Percentiles rank a stretch among this genome's conserved stretches.
phyloP scores from a whole-genome alignment of 805 yeast genomes.

The Kuraishia cidri region DNA sequence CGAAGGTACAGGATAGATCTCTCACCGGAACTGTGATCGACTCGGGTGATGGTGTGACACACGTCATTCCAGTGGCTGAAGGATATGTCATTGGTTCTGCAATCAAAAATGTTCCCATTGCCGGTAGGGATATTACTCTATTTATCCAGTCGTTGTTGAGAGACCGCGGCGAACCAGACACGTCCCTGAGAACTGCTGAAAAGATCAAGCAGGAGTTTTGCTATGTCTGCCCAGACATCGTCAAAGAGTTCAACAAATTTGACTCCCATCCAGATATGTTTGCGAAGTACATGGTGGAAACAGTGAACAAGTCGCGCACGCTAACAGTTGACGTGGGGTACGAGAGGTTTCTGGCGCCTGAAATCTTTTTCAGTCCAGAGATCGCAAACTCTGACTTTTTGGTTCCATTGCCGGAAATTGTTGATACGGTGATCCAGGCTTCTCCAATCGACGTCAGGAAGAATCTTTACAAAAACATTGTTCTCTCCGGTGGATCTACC shows the following conservation, averaged over 20 bases:
- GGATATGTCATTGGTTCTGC: slow-evolving; percentile 98
- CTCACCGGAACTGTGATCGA: slow-evolving; percentile 98
- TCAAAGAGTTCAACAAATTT: slow-evolving; percentile 88
- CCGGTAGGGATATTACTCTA: slow-evolving; percentile 94
- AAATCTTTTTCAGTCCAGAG: slow-evolving; percentile 96
- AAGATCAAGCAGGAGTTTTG: slow-evolving; percentile 94
- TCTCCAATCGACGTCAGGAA: slow-evolving; percentile 98
- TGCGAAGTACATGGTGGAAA: slow-evolving; percentile 87
- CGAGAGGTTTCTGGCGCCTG: slow-evolving; percentile 98
- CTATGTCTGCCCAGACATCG: slow-evolving; percentile 96
- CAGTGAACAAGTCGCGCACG: slow-evolving; percentile 49
- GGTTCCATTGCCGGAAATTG: slow-evolving; percentile 94
- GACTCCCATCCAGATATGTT: slow-evolving; percentile 92
- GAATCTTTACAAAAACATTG: slow-evolving; percentile 91
- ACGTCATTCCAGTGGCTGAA: slow-evolving; percentile 98
- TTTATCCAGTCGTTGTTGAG: slow-evolving; percentile 90
- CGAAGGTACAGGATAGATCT: slow-evolving; percentile 90
- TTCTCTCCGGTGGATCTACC: slow-evolving; percentile 94
- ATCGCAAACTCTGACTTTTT: slow-evolving; percentile 91
- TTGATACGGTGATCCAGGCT: slow-evolving; percentile 89
- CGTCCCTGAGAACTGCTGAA: slow-evolving; percentile 93
- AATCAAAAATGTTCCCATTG: slow-evolving; percentile 94
- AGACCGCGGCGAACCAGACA: slow-evolving; percentile 94
- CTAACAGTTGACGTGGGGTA: slow-evolving; percentile 88
- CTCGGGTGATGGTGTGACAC: slow-evolving; percentile 98